Base-by-base conservation (phyloP, 768 basidiomycete genomes). In the Serpula lacrymans region DNA sequence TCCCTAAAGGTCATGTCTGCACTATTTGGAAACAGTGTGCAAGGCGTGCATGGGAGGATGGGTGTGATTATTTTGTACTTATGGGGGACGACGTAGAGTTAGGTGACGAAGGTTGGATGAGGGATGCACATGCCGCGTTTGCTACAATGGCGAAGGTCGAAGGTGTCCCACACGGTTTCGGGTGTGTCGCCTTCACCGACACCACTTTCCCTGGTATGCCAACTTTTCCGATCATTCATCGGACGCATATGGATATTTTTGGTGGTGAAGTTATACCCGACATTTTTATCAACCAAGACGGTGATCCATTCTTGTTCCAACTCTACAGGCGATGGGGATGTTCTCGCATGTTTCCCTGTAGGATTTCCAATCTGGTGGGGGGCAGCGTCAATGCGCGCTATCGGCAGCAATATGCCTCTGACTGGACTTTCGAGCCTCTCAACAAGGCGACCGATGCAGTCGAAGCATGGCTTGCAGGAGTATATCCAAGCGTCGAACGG, bases 131-230 rank as follows among this genome's bases (percentile, higher is more conserved):
- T 23, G 34, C 36, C 7, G 59, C 60, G 8, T 82, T 80, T 49
- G 28, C 37, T 10, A 30, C 50, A 2, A 47, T 78, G 8, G 47
- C 72, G 1, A 18, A 43, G 10, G 39, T 45, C 10, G 48, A 59
- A 5, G 45, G 50, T 2, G 57, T 63, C 0, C 74, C 71, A 4
- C 48, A 57, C 5, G 78, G 79, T 5, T 68, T 80, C 34, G 80
- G 77, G 8, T 79, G 77, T 28, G 69, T 81, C 2, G 71, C 77
- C 0, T 79, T 82, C 57, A 77, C 69, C 5, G 77, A 80, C 46
- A 59, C 53, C 13, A 62, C 67, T 7, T 81, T 78, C 48, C 74
- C 72, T 0, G 80, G 77, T 0, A 78, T 81, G 75, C 78, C 77
- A 0, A 80, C 78, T 1, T 80, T 80, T 47, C 80, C 80, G 1